Conservation (phyloP, 345 rosid genomes). For the Pugionium cornutum region DNA sequence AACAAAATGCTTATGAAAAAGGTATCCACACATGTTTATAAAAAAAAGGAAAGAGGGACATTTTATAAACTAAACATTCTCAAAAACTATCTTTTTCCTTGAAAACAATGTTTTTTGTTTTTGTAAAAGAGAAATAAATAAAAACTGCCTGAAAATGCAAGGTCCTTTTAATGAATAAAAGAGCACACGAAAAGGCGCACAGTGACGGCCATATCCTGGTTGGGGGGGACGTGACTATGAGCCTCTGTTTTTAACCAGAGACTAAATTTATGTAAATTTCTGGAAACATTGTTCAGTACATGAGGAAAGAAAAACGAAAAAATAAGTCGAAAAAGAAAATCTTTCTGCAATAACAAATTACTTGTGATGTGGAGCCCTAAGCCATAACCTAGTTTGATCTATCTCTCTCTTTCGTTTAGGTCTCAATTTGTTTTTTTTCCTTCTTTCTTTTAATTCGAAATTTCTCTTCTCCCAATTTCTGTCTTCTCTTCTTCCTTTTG, state of each 20-base stretch:
- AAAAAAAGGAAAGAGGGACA: no score
- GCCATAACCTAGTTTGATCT: conserved; percentile 51
- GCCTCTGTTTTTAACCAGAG: conserved; percentile 2
- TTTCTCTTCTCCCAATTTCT: conserved; percentile 38
- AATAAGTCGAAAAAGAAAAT: not conserved
- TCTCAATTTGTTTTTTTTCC: not conserved
- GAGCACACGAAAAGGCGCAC: conserved; percentile 36
- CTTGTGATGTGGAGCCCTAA: conserved; percentile 53
- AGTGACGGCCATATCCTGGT: conserved; percentile 39
- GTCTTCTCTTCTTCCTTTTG: conserved; percentile 18
- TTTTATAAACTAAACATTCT: no score
- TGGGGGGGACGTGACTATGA: conserved; percentile 38
- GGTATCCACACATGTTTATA: no score
- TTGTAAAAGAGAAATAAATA: no score
- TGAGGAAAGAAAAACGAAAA: conserved; percentile 18
- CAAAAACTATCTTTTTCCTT: no score
- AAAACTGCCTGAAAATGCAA: no score
- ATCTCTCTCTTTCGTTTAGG: conserved; percentile 46
- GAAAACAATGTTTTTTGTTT: no score
- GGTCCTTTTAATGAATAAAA: not conserved
- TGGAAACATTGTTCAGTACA: conserved; percentile 40
- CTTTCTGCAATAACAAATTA: conserved; percentile 16
- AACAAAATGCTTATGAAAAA: no score
- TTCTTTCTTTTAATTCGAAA: conserved; percentile 1
- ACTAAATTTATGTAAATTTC: conserved; percentile 26